Evolutionary conservation across 2,329 filamentous ascomycete genomes (phyloP), one percentile per base, ranked within the genome.

Genomic region (Microsporum audouinii): DNA sequence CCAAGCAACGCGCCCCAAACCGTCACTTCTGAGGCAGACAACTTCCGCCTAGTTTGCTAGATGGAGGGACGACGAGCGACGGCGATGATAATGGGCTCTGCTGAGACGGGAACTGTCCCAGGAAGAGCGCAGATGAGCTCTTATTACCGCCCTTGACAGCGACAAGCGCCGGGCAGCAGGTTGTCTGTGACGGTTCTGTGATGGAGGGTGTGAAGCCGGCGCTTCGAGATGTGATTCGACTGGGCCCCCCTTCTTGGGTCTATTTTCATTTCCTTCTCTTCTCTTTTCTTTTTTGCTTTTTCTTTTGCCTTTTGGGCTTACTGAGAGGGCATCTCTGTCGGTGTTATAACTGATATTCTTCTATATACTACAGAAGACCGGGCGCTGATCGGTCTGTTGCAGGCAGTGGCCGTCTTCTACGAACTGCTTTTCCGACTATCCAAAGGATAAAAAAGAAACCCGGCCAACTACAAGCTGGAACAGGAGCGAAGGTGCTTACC

Each of bases 141-240:
- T 34, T 49, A 34, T 55, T 55, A 55, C 49, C 49, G 49, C 49
- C 49, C 49, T 23, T 34, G 49, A 34, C 49, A 55, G 49, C 49
- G 49, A 55, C 49, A 55, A 55, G 49, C 49, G 49, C 49, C 49
- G 49, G 31, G 34, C 34, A 36, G 41, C n/a, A 23, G 17, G 41
- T 23, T 4, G 3, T 49, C 23, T 55, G 49, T 55, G 49, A 55
- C 31, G 45, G 45, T 23, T 29, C 29, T 55, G 49, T 55, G 49
- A 55, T 36, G 49, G 49, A 55, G 31, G 49, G 49, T 34, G 49
- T 34, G 49, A 34, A 55, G 12, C 6, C 49, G 49, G 49, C 49
- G 49, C 49, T 55, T 55, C 31, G 31, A 55, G 49, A 23, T 34
- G 29, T 55, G 49, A 55, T 55, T 55, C 49, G 49, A 55, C 49